Evolutionary conservation across 1,139 yeast species (phyloP).

Genomic region (Pichia sp.): DNA sequence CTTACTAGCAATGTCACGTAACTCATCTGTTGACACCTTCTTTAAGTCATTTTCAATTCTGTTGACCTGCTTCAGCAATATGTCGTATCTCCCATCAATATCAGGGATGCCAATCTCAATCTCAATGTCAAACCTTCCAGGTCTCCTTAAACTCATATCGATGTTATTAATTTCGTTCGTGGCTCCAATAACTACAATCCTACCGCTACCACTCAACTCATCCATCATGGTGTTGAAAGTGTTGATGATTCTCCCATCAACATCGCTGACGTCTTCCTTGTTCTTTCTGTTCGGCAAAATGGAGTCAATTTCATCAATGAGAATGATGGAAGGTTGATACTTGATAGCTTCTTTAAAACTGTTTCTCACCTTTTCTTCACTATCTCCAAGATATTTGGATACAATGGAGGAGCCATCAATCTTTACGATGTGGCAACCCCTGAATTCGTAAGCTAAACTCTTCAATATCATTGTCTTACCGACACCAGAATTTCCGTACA

Average conservation of each 20-base stretch:
- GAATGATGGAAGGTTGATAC: slow-evolving; percentile 79
- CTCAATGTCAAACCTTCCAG: slow-evolving; percentile 89
- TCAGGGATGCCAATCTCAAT: slow-evolving; percentile 77
- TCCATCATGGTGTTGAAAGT: slow-evolving; percentile 86
- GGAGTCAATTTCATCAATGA: slow-evolving; percentile 91
- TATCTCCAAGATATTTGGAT: slow-evolving; percentile 88
- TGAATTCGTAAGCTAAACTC: slow-evolving; percentile 52
- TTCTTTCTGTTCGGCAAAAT: slow-evolving; percentile 74
- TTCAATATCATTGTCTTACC: slow-evolving; percentile 89
- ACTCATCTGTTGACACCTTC: slow-evolving; percentile 44
- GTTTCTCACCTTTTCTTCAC: slow-evolving; percentile 77
- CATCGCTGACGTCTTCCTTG: slow-evolving; percentile 76
- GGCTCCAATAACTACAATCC: slow-evolving; percentile 39
- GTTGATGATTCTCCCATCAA: slow-evolving; percentile 81
- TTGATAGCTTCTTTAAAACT: slow-evolving; percentile 76
- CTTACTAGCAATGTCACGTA: slow-evolving; percentile 53
- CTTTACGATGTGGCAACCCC: slow-evolving; percentile 71
- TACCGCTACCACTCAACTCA: slow-evolving; percentile 51
- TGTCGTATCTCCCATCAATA: slow-evolving; percentile 56
- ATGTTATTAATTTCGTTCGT: slow-evolving; percentile 75
- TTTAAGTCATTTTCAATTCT: slow-evolving; percentile 53
- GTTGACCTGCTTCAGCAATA: slow-evolving; percentile 52
- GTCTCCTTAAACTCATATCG: slow-evolving; percentile 84
- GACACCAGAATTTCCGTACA: slow-evolving; percentile 97
- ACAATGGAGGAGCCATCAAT: slow-evolving; percentile 91